Evolutionary conservation across 108 stramenopile genomes (phyloP).

Genomic region (Stephanodiscus triporus): DNA sequence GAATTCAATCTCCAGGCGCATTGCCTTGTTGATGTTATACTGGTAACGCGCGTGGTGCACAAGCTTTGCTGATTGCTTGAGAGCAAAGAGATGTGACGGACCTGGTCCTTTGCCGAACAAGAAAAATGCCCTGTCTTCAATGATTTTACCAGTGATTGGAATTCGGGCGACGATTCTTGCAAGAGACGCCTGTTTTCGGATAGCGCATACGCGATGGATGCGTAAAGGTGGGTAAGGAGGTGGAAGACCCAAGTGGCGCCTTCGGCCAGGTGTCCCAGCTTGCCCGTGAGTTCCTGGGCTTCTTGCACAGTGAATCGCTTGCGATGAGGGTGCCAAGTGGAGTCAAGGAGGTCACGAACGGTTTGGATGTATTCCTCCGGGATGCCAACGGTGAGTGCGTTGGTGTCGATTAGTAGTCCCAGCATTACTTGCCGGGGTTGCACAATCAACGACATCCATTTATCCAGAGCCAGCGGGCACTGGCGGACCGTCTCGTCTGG

Average conservation of each 20-base stretch:
- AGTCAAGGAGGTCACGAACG: not conserved
- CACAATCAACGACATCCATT: conserved; percentile 7
- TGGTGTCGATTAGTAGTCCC: not conserved
- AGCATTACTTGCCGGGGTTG: not conserved
- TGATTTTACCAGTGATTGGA: too few relatives aligned
- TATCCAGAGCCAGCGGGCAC: conserved; percentile 21
- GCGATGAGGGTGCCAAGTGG: not conserved
- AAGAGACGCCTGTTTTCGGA: not conserved
- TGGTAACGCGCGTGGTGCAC: not conserved
- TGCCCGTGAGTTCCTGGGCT: conserved; percentile 2
- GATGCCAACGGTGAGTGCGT: not conserved
- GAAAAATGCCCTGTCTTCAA: too few relatives aligned
- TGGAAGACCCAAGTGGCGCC: conserved; percentile 26
- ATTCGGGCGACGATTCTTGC: not conserved
- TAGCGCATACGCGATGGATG: conserved; percentile 18
- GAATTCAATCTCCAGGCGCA: conserved; percentile 20
- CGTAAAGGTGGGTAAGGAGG: conserved; percentile 18
- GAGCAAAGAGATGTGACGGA: not conserved
- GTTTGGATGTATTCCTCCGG: conserved; percentile 9
- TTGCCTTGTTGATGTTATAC: conserved; percentile 11
- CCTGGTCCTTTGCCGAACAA: not conserved
- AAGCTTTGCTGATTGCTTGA: not conserved
- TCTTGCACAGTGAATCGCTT: not conserved
- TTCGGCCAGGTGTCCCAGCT: conserved; percentile 18
- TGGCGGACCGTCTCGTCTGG: not conserved